A percentile compares a stretch with the other conserved stretches of the same genome.
Evolutionary conservation across 2,329 filamentous ascomycete species (phyloP).

Genomic region (Elsinoe perseae): DNA sequence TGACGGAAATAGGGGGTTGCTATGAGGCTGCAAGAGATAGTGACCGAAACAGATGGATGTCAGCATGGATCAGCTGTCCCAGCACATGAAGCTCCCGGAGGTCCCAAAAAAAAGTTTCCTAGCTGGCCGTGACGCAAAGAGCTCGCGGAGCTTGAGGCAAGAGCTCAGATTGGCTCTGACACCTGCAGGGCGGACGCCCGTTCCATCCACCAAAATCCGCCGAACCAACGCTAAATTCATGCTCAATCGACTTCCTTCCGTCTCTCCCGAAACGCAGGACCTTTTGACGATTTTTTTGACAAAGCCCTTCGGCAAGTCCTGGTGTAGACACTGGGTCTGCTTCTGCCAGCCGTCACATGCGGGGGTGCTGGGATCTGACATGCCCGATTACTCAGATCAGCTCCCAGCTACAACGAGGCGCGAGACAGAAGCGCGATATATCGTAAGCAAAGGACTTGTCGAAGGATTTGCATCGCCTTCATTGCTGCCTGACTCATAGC

Average conservation of each 20-base stretch:
- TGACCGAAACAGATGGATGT: slow-evolving; percentile 1
- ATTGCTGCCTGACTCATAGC: slow-evolving; percentile 1
- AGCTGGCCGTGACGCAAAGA: background rate
- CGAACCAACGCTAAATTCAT: slow-evolving; percentile 6
- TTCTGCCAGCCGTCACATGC: background rate
- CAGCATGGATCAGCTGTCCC: background rate
- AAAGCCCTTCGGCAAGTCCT: background rate
- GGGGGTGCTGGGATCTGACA: background rate
- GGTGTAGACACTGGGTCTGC: background rate
- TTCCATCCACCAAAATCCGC: background rate
- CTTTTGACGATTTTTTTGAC: background rate
- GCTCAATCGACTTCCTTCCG: slow-evolving; percentile 6
- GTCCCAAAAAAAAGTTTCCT: background rate
- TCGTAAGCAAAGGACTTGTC: background rate
- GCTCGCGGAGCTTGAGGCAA: background rate
- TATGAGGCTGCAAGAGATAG: slow-evolving; percentile 2
- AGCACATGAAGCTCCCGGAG: background rate
- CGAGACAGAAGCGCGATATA: background rate
- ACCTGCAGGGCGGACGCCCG: background rate
- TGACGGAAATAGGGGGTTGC: background rate
- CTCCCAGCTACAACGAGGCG: background rate
- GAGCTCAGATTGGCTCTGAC: background rate
- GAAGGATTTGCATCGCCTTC: background rate
- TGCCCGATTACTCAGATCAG: background rate
- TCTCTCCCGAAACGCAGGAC: background rate